Evolutionary conservation across 305 asterid genomes (phyloP).

Genomic region (Withania somnifera): DNA sequence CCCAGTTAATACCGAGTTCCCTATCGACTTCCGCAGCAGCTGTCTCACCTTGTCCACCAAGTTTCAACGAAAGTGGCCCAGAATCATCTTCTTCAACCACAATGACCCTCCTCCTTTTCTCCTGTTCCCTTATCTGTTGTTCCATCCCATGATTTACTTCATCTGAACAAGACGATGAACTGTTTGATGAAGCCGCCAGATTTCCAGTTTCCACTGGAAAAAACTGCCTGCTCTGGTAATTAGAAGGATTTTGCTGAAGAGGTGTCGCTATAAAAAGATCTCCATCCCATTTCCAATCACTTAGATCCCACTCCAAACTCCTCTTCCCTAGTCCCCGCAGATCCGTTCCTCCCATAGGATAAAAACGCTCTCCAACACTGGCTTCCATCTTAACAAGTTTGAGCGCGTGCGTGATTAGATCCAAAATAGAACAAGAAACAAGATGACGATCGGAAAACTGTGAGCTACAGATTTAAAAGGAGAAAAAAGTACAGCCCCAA

Average conservation of each 20-base stretch:
- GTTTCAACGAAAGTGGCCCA: constrained; percentile 39
- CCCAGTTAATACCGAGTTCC: constrained; percentile 11
- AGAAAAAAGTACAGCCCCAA: constrained; percentile 19
- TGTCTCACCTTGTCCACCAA: constrained; percentile 30
- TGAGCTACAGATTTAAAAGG: constrained; percentile 9
- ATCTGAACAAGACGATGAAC: constrained; percentile 50
- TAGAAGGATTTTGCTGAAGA: constrained; percentile 20
- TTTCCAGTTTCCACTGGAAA: constrained; percentile 39
- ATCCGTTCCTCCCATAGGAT: constrained; percentile 24
- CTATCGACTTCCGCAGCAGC: not conserved
- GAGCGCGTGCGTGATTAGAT: too few relatives aligned
- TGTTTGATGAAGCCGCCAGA: constrained; percentile 27
- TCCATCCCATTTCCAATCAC: constrained; percentile 72
- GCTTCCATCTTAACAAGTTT: constrained; percentile 28
- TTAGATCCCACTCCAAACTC: constrained; percentile 61
- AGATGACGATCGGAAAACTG: not conserved
- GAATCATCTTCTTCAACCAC: constrained; percentile 18
- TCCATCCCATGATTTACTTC: constrained; percentile 24
- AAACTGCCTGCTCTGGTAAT: constrained; percentile 31
- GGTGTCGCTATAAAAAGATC: constrained; percentile 64
- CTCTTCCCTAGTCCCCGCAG: constrained; percentile 30
- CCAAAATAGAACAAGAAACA: not conserved
- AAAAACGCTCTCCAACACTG: constrained; percentile 24
- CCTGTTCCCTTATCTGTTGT: constrained; percentile 28
- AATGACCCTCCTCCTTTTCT: constrained; percentile 45